These are phyloP conservation scores for Phytopythium helicoides DNA, from an alignment of 352 stramenopile species.

Conservation along the genomic window DNA sequence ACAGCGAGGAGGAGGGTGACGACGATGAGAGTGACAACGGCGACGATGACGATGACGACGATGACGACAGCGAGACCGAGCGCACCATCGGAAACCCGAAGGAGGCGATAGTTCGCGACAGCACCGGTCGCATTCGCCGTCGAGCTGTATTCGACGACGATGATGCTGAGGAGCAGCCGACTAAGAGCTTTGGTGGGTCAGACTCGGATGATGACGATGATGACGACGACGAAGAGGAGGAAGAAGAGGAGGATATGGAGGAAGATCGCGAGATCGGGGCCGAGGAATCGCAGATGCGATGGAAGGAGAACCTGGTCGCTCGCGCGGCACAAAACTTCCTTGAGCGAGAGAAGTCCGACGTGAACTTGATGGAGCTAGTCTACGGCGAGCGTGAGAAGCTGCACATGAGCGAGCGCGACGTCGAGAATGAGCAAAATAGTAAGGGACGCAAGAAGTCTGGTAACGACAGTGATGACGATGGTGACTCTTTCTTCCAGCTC, in stretches of 20 bases:
- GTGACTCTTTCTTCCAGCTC: conserved; percentile 73
- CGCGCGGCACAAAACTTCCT: conserved; percentile 84
- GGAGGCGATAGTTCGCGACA: conserved; percentile 69
- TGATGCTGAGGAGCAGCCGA: conserved; percentile 17
- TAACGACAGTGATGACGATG: conserved; percentile 53
- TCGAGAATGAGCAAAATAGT: conserved; percentile 53
- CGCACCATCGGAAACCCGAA: conserved; percentile 56
- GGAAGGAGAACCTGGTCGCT: conserved; percentile 86
- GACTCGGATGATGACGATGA: conserved; percentile 40
- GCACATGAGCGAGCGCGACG: conserved; percentile 73
- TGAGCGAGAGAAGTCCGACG: conserved; percentile 72
- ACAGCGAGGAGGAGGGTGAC: conserved; percentile 58
- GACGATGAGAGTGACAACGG: conserved; percentile 47
- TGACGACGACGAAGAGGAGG: conserved; percentile 43
- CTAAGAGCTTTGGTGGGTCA: conserved; percentile 14
- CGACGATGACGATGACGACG: conserved; percentile 51
- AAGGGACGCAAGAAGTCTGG: conserved; percentile 16
- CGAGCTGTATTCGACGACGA: conserved; percentile 77
- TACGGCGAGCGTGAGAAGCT: conserved; percentile 86
- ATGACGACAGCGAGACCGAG: conserved; percentile 42
- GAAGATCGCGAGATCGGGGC: conserved; percentile 44
- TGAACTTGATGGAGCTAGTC: conserved; percentile 92
- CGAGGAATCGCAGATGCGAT: conserved; percentile 71
- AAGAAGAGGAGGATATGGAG: conserved; percentile 37
- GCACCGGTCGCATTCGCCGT: conserved; percentile 65